A percentile compares a stretch with the other conserved stretches of the same genome.
Conservation (phyloP, 495 filamentous ascomycete species). For the Chaetomium tenue region DNA sequence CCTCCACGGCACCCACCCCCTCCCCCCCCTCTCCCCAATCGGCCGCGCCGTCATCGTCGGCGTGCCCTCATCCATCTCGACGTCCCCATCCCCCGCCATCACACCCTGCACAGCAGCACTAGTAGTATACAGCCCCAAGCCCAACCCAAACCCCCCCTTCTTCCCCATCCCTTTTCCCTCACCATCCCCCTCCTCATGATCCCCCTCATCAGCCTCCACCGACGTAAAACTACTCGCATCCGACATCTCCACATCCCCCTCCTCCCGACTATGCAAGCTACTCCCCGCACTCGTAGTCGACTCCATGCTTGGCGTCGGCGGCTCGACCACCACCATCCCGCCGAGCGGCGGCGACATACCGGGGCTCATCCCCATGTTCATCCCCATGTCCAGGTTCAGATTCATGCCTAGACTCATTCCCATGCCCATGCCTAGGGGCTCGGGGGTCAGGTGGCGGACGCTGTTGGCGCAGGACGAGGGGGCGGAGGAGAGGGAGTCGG, state of each 20-base stretch:
- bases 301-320: conserved; percentile 23
- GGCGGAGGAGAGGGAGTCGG: not conserved
- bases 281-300: conserved; percentile 23
- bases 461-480: not conserved
- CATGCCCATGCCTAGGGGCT: not conserved
- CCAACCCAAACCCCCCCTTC: not conserved
- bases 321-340: not conserved
- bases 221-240: conserved; percentile 40
- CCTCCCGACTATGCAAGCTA: conserved; percentile 23
- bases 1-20: conserved; percentile 19
- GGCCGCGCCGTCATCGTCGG: conserved; percentile 31
- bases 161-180: not conserved
- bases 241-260: conserved; percentile 45
- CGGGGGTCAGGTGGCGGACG: conserved; percentile 7
- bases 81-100: conserved; percentile 26
- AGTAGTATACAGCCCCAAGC: not conserved
- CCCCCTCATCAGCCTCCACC: conserved; percentile 28
- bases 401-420: not conserved
- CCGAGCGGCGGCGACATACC: not conserved
- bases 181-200: not conserved
- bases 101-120: not conserved
- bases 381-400: not conserved
- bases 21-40: conserved; percentile 18
- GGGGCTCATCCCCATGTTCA: not conserved
- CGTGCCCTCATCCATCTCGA: conserved; percentile 34